These are phyloP conservation scores for Boletus sp. DNA, from an alignment of 1,284 basidiomycete genomes.

Conservation along the genomic window DNA sequence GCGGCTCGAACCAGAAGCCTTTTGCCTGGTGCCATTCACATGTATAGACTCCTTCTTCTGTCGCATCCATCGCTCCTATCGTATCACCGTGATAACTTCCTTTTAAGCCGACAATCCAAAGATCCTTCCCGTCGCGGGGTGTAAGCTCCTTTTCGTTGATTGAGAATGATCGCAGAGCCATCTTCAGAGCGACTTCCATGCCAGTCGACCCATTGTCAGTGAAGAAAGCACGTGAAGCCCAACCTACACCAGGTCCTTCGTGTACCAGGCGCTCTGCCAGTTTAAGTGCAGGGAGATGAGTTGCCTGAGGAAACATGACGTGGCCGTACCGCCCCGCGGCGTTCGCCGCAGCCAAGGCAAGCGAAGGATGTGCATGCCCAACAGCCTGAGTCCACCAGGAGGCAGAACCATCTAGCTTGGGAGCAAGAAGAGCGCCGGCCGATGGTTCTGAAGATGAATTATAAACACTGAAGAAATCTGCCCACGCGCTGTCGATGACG, in stretches of 20 bases:
- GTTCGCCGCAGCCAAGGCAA: slow-evolving; percentile 83
- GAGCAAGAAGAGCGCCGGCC: slow-evolving; percentile 50
- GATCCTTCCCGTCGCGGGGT: slow-evolving; percentile 45
- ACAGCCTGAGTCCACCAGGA: slow-evolving; percentile 98
- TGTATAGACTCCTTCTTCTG: slow-evolving; percentile 86
- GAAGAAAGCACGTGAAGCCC: slow-evolving; percentile 91
- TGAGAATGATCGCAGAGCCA: slow-evolving; percentile 82
- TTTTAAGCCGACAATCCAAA: slow-evolving; percentile 84
- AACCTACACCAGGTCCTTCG: slow-evolving; percentile 75
- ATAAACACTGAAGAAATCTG: slow-evolving; percentile 81
- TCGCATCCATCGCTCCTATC: slow-evolving; percentile 96
- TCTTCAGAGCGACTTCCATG: slow-evolving; percentile 96
- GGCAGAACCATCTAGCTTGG: slow-evolving; percentile 87
- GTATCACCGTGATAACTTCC: slow-evolving; percentile 99
- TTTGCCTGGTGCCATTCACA: slow-evolving; percentile 96
- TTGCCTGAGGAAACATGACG: slow-evolving; percentile 91
- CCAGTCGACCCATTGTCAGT: slow-evolving; percentile 94
- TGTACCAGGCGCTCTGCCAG: slow-evolving; percentile 71
- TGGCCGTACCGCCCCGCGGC: slow-evolving; percentile 95
- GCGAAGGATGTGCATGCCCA: slow-evolving; percentile 76
- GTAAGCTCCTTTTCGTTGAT: slow-evolving; percentile 37
- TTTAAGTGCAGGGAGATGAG: slow-evolving; percentile 79
- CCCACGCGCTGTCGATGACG: slow-evolving; percentile 88
- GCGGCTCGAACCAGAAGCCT: slow-evolving; percentile 92
- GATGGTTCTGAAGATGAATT: slow-evolving; percentile 28